Percentiles rank a stretch among this genome's conserved stretches.
phyloP scores from a whole-genome alignment of 306 rosid genomes.

The Oxytropis ochrocephala region DNA sequence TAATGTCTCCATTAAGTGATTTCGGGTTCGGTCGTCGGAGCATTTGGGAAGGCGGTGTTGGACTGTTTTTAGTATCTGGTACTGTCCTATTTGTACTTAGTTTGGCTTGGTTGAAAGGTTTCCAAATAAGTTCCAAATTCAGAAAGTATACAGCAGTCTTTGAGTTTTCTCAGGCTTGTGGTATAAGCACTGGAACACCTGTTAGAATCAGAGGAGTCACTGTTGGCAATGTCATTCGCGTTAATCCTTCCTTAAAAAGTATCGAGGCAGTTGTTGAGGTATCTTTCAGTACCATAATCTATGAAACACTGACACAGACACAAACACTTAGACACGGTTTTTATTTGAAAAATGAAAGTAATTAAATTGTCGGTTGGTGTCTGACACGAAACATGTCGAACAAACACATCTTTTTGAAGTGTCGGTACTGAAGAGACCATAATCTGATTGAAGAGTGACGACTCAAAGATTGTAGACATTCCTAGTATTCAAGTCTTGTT shows the following conservation, averaged over 20 bases:
- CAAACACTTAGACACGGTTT: no score
- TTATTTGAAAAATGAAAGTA: no score
- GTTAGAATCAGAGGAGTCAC: conserved; percentile 92
- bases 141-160: conserved; percentile 73
- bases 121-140: conserved; percentile 71
- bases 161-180: conserved; percentile 85
- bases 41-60: conserved; percentile 98
- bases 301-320: no score
- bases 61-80: conserved; percentile 79
- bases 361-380: no score
- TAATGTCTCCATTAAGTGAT: conserved; percentile 73
- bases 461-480: not conserved
- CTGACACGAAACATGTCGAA: no score
- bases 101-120: conserved; percentile 88
- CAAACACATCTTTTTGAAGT: no score
- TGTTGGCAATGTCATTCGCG: conserved; percentile 77
- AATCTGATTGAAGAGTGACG: not conserved
- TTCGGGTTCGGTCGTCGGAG: conserved; percentile 84
- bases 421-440: no score
- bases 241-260: conserved; percentile 72
- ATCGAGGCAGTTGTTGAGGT: conserved; percentile 93
- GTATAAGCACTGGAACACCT: conserved; percentile 84
- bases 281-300: not conserved
- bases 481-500: not conserved
- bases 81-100: conserved; percentile 67